Evolutionary conservation across 306 rosid genomes (phyloP).

Genomic region (Quercus berberidifolia): DNA sequence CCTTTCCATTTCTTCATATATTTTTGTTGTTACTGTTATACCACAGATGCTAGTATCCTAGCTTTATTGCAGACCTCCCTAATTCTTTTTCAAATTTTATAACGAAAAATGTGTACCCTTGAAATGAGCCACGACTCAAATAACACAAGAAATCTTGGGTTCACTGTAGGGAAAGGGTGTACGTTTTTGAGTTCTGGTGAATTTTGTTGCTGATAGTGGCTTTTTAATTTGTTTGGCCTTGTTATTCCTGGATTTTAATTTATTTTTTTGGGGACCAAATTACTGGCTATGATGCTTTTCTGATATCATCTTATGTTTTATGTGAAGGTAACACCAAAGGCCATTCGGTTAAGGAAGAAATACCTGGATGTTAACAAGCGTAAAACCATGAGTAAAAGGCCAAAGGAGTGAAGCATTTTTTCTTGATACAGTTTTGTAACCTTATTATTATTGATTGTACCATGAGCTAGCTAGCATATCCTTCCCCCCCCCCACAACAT

Average conservation of each 20-base stretch:
- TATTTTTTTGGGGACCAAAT: neutral
- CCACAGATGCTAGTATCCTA: neutral
- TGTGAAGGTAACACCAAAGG: constrained; percentile 86
- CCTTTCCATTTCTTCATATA: neutral
- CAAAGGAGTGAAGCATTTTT: constrained; percentile 52
- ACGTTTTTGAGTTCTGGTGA: neutral
- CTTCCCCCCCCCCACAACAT: too few relatives aligned
- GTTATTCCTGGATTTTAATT: neutral
- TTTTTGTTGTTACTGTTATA: neutral
- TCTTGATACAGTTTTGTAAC: constrained; percentile 31
- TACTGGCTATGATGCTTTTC: neutral
- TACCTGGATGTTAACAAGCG: constrained; percentile 90
- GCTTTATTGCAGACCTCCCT: neutral
- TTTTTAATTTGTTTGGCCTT: neutral
- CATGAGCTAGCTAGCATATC: neutral
- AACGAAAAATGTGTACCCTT: neutral
- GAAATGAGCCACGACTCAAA: too few relatives aligned
- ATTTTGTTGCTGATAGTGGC: neutral
- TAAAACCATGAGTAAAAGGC: constrained; percentile 75
- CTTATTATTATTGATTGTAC: neutral
- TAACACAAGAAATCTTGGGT: too few relatives aligned
- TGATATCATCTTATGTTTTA: neutral
- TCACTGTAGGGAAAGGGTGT: neutral
- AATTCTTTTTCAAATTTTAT: neutral
- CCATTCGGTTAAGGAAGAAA: constrained; percentile 82